phyloP scores from a whole-genome alignment of 371 early-diverging fungal species.

The Mucor lusitanicus region DNA sequence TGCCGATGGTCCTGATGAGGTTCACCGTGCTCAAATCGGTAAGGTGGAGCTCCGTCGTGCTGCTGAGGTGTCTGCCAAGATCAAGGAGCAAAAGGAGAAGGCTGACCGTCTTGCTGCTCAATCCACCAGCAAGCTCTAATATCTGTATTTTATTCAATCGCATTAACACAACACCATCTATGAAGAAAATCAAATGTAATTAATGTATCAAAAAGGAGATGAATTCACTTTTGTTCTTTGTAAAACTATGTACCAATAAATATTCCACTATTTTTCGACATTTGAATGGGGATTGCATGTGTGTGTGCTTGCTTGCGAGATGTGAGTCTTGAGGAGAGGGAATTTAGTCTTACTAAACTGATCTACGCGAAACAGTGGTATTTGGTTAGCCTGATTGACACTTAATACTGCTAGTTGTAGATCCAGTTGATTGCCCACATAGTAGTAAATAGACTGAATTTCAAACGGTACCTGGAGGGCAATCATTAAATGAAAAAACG shows the following conservation, averaged over 20 bases:
- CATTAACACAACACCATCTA: neutral
- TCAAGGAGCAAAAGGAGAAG: slow-evolving; percentile 41
- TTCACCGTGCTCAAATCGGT: slow-evolving; percentile 44
- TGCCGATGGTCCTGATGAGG: slow-evolving; percentile 77
- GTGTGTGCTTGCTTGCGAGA: too few species aligned
- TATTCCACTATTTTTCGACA: neutral
- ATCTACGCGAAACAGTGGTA: neutral
- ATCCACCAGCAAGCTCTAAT: slow-evolving; percentile 12
- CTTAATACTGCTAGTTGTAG: too few species aligned
- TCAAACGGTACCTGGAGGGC: neutral
- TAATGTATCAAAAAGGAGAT: neutral
- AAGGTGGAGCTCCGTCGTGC: slow-evolving; percentile 52
- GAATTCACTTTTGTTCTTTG: neutral
- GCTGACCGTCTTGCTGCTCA: slow-evolving; percentile 19
- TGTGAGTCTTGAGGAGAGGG: too few species aligned
- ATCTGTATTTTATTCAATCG: neutral
- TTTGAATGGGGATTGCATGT: too few species aligned
- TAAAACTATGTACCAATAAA: neutral
- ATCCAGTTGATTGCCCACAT: neutral
- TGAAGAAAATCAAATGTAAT: neutral
- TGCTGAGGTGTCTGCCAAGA: slow-evolving; percentile 30
- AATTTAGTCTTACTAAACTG: too few species aligned
- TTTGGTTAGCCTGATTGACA: neutral
- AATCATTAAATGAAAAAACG: neutral
- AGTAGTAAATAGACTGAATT: neutral